Base-by-base conservation (phyloP, 208 protist genomes). In the Borovskyia barvae region DNA sequence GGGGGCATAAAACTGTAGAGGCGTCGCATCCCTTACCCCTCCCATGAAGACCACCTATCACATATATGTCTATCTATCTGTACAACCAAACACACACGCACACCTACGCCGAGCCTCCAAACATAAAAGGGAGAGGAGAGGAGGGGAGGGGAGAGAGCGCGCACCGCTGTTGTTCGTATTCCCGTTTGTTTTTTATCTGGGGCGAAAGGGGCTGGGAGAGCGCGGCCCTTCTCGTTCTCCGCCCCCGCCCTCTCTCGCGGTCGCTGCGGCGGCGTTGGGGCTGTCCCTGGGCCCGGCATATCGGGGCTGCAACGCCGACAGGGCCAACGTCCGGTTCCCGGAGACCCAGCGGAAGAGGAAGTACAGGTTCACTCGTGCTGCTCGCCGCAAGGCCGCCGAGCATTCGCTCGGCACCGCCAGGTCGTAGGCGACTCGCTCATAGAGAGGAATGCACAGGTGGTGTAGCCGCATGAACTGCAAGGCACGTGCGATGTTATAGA, bases 401-500 rank as follows among this genome's bases (percentile, higher is more conserved):
- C 89, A 95, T 56, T 80, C 48, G 22, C 77, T 56, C 22, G 89
- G 89, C 33, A 85, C 78, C 7, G 24, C 41, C 39, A 91, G 74
- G 30, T 85, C 67, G 29, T 75, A 74, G 1, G 76, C 78, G 24
- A 95, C 77, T 41, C 82, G 77, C 52, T 90, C 76, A 66, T 95
- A 95, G 12, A 95, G 68, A 28, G 86, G 90, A 5, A 86, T 52
- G 64, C 72, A 75, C 40, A 91, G 75, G 46, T 92, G 68, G 37
- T 75, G 63, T 49, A 92, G 43, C 29, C 73, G 50, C 22, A 95
- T 70, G 52, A 84, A 90, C 39, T 95, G 90, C 26, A 92, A 51
- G 19, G 79, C 79, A 33, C 86, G 69, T 2, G 86, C 90, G n/a
- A 73, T 65, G 78, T 95, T 95, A 76, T 93, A 95, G 12, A 90